Evolutionary conservation across 73 alveolate genomes (phyloP).

Genomic region (Diophrys sp.): DNA sequence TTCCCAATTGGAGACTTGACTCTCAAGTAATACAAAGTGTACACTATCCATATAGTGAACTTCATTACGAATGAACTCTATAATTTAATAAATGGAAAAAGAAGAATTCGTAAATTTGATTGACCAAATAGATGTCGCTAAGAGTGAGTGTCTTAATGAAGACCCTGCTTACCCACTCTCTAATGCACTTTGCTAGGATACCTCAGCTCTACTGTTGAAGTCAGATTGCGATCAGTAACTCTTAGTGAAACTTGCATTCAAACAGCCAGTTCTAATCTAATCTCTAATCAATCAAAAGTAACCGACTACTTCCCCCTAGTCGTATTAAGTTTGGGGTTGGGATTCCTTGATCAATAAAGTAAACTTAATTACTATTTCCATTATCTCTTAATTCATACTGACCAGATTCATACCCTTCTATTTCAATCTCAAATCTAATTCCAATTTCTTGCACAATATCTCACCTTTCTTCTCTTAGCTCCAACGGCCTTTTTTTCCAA

Average conservation of each 20-base stretch:
- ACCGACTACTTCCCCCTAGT: too few relatives aligned
- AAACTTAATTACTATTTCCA: too few relatives aligned
- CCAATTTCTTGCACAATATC: too few relatives aligned
- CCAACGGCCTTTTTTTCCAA: too few relatives aligned
- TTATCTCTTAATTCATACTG: too few relatives aligned
- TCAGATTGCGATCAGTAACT: background rate
- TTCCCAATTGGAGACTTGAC: conserved; percentile 40
- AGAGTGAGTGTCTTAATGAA: background rate
- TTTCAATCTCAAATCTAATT: too few relatives aligned
- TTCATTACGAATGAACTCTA: conserved; percentile 37
- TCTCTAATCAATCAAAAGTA: too few relatives aligned
- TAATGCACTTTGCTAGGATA: background rate
- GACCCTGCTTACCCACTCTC: background rate
- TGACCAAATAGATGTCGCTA: background rate
- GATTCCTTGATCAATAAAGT: too few relatives aligned
- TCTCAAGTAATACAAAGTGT: conserved; percentile 28
- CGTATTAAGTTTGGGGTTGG: too few relatives aligned
- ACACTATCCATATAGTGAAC: conserved; percentile 29
- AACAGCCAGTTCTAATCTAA: background rate
- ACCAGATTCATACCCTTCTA: too few relatives aligned
- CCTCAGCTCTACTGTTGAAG: background rate
- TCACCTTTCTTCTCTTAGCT: too few relatives aligned
- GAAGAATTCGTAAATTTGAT: background rate
- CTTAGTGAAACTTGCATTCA: background rate
- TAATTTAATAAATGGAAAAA: background rate